Evolutionary conservation across 148 eudicot species (phyloP).

Genomic region (Heliosperma pusillum): DNA sequence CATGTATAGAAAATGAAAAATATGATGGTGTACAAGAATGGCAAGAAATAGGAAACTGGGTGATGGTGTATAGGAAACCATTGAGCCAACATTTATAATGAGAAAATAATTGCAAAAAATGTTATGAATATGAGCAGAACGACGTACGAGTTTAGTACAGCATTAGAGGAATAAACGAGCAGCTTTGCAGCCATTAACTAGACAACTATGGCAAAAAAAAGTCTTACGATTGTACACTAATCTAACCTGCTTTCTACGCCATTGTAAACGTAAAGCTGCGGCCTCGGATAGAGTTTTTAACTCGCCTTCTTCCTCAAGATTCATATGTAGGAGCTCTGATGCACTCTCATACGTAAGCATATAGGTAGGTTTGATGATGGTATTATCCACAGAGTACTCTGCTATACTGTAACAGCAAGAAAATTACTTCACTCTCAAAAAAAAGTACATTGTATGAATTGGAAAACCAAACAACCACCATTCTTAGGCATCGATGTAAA

Average conservation of each 20-base stretch:
- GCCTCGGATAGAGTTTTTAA: conserved; percentile 83
- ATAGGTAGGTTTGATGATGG: conserved; percentile 79
- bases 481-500: neutral
- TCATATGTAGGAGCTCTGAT: conserved; percentile 80
- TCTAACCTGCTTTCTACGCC: conserved; percentile 83
- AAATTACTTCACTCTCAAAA: conserved; percentile 10
- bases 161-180: too few relatives aligned
- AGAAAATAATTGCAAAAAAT: too few relatives aligned
- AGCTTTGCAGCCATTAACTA: too few relatives aligned
- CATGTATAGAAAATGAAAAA: too few relatives aligned
- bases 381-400: conserved; percentile 78
- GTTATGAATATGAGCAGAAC: too few relatives aligned
- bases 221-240: neutral
- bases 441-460: neutral
- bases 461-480: neutral
- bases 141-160: too few relatives aligned
- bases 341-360: conserved; percentile 99
- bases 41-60: too few relatives aligned
- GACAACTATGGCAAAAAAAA: neutral
- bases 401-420: conserved; percentile 59
- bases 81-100: too few relatives aligned
- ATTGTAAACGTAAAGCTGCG: conserved; percentile 70
- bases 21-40: too few relatives aligned
- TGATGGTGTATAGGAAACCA: too few relatives aligned
- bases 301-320: conserved; percentile 82